A percentile compares a stretch with the other conserved stretches of the same genome.
phyloP scores from a whole-genome alignment of 2,329 filamentous ascomycete species.

The Hymenoscyphus albidus region DNA sequence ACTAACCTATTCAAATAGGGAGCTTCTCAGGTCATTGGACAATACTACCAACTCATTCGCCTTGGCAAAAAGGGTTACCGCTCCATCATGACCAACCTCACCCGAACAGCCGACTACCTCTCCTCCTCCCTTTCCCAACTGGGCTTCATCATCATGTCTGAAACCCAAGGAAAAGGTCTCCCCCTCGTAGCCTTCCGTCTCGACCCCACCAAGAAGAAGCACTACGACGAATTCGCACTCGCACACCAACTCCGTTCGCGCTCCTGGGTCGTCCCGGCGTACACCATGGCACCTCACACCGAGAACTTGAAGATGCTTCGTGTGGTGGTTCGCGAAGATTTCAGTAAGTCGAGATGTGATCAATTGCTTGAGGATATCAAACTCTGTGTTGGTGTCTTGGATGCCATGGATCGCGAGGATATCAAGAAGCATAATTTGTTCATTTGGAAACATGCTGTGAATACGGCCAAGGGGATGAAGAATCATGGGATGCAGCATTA shows the following conservation, averaged over 20 bases:
- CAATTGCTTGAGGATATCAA: constrained; percentile 74
- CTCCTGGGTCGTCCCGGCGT: constrained; percentile 91
- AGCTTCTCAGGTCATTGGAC: constrained; percentile 88
- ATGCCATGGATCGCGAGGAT: constrained; percentile 68
- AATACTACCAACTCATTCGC: constrained; percentile 96
- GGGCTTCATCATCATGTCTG: constrained; percentile 85
- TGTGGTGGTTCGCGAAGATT: constrained; percentile 90
- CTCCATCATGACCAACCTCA: constrained; percentile 91
- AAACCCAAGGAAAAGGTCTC: constrained; percentile 71
- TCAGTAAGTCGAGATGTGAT: constrained; percentile 78
- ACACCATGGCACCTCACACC: constrained; percentile 93
- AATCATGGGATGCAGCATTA: constrained; percentile 31
- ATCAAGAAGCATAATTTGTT: constrained; percentile 67
- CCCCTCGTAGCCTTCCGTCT: constrained; percentile 89
- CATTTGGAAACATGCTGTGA: constrained; percentile 52
- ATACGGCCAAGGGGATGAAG: constrained; percentile 29
- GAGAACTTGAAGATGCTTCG: constrained; percentile 84
- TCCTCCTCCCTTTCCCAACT: constrained; percentile 66
- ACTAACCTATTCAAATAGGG: constrained; percentile 41
- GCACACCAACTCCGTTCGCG: constrained; percentile 83
- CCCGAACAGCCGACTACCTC: constrained; percentile 84
- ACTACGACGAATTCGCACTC: constrained; percentile 71
- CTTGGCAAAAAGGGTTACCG: constrained; percentile 90
- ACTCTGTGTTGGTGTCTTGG: constrained; percentile 66
- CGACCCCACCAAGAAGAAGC: constrained; percentile 37